Conservation (phyloP, 202 grass and related monocot genomes). For the Zizania palustris region DNA sequence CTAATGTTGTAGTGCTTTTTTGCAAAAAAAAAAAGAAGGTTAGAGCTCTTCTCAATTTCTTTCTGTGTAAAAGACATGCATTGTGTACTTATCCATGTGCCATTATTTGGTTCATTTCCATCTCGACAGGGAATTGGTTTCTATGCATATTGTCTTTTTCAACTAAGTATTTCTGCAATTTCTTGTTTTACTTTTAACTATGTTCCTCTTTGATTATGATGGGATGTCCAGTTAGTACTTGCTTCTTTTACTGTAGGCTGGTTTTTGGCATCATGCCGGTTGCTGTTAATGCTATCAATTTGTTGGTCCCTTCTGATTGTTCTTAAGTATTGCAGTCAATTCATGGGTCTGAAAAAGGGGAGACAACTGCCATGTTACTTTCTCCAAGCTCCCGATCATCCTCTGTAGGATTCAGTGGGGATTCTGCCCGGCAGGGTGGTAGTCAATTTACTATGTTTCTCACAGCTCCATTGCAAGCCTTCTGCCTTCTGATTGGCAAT, state of each 20-base stretch:
- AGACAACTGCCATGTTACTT: constrained; percentile 78
- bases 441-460: constrained; percentile 98
- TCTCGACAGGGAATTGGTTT: neutral
- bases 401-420: constrained; percentile 41
- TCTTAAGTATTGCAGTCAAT: constrained; percentile 54
- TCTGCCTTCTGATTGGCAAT: constrained; percentile 75
- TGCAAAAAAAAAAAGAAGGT: neutral
- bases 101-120: neutral
- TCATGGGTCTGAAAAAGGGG: constrained; percentile 82
- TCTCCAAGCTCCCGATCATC: constrained; percentile 71
- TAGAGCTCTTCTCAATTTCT: neutral
- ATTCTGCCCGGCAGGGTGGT: constrained; percentile 62
- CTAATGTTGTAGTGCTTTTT: neutral
- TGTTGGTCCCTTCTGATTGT: constrained; percentile 24
- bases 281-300: constrained; percentile 2
- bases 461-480: constrained; percentile 90
- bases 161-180: constrained; percentile 8
- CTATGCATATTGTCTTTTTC: neutral
- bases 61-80: constrained; percentile 1
- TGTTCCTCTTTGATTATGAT: neutral
- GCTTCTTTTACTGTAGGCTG: constrained; percentile 5
- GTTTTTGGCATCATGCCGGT: constrained; percentile 1
- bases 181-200: constrained; percentile 3
- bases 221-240: neutral
- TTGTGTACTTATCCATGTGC: constrained; percentile 17